Evolutionary conservation across 768 basidiomycete genomes (phyloP).

Genomic region (Xerocomellus dryophilus): DNA sequence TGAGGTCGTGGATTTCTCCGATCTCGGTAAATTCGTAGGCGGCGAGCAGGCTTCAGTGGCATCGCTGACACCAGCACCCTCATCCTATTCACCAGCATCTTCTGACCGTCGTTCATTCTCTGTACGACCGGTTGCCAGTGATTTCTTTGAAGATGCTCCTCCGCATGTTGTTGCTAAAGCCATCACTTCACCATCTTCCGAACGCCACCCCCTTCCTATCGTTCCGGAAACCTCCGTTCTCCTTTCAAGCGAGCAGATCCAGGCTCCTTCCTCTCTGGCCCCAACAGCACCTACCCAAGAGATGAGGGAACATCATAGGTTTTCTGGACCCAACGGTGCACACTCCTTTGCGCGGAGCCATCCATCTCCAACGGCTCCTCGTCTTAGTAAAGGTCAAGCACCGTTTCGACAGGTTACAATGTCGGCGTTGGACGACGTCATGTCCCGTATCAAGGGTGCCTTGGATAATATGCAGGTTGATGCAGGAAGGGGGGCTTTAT

Average conservation of each 20-base stretch:
- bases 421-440: slow-evolving; percentile 76
- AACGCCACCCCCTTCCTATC: slow-evolving; percentile 14
- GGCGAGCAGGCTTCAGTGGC: slow-evolving; percentile 22
- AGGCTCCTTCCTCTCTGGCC: not conserved
- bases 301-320: slow-evolving; percentile 18
- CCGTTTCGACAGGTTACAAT: slow-evolving; percentile 53
- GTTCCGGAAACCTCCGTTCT: slow-evolving; percentile 16
- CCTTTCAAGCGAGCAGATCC: slow-evolving; percentile 8
- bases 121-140: slow-evolving; percentile 57
- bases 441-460: slow-evolving; percentile 84
- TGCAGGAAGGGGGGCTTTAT: slow-evolving; percentile 20
- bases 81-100: slow-evolving; percentile 18
- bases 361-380: slow-evolving; percentile 12
- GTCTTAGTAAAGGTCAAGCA: slow-evolving; percentile 19
- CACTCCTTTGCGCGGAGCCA: slow-evolving; percentile 15
- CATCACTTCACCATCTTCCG: slow-evolving; percentile 13
- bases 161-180: slow-evolving; percentile 39
- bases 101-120: slow-evolving; percentile 29
- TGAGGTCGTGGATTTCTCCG: slow-evolving; percentile 79
- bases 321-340: slow-evolving; percentile 19
- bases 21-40: slow-evolving; percentile 68
- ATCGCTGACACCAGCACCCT: slow-evolving; percentile 11
- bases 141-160: slow-evolving; percentile 63
- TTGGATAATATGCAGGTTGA: slow-evolving; percentile 65
- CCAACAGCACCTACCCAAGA: slow-evolving; percentile 4